These are phyloP conservation scores for Arachis hypogaea DNA, from an alignment of 306 rosid species.

Conservation along the genomic window DNA sequence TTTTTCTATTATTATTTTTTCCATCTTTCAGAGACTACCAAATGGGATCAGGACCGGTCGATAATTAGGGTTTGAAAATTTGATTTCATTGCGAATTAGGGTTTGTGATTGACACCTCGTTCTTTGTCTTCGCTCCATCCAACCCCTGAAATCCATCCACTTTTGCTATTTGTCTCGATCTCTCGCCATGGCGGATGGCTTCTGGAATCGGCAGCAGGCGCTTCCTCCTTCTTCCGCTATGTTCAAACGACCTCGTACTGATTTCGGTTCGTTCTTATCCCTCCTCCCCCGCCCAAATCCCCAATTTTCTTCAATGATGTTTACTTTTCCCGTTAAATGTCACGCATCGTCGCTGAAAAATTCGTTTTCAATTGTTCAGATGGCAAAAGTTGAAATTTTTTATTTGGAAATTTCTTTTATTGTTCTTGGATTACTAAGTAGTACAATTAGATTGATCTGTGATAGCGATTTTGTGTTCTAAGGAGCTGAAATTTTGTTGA, in stretches of 20 bases:
- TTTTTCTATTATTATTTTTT: not conserved
- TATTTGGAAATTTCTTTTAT: not conserved
- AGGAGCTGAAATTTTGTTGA: not conserved
- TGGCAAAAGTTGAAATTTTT: not conserved
- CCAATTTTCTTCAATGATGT: not conserved
- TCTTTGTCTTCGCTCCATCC: not conserved
- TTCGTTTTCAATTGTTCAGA: not conserved
- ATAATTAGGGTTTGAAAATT: slow-evolving; percentile 36
- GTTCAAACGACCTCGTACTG: slow-evolving; percentile 72
- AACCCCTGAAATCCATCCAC: not conserved
- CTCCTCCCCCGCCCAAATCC: not conserved
- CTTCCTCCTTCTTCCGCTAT: slow-evolving; percentile 50
- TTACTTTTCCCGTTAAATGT: not conserved
- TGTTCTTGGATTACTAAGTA: not conserved
- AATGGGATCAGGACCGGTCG: not conserved
- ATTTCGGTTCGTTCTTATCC: slow-evolving; percentile 54
- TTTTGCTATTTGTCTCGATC: not conserved
- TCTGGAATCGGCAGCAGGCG: slow-evolving; percentile 67
- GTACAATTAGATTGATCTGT: not conserved
- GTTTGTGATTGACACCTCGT: slow-evolving; percentile 8
- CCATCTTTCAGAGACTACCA: not conserved
- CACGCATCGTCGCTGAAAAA: not conserved
- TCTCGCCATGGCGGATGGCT: slow-evolving; percentile 67
- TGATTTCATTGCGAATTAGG: slow-evolving; percentile 30
- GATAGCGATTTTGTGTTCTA: not conserved